Evolutionary conservation across 2,329 filamentous ascomycete genomes (phyloP).

Genomic region (Scopulariopsis brevicaulis): DNA sequence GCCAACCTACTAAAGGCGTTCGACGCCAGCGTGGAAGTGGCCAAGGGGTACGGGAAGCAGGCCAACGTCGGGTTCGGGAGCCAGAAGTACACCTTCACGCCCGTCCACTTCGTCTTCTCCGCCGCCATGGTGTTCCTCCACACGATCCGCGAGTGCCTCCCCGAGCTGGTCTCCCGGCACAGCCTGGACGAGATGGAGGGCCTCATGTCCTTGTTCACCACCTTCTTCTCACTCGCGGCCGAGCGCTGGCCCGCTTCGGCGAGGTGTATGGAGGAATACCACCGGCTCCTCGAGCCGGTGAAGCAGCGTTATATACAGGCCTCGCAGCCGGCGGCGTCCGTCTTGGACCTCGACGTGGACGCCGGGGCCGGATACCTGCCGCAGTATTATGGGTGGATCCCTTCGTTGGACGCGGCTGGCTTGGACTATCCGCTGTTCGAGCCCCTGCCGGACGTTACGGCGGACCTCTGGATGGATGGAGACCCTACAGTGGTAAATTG

Average conservation of each 20-base stretch:
- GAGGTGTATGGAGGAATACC: neutral
- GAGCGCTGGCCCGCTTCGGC: neutral
- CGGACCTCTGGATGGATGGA: neutral
- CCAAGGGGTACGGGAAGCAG: neutral
- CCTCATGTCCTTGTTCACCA: neutral
- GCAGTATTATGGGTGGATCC: neutral
- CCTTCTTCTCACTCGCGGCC: neutral
- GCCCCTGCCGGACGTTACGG: neutral
- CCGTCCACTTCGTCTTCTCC: slow-evolving; percentile 1
- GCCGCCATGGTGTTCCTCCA: slow-evolving; percentile 2
- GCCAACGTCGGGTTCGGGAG: slow-evolving; percentile 2
- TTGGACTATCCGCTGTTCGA: neutral
- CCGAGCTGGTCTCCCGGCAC: neutral
- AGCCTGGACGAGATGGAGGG: neutral
- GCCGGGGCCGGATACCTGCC: neutral
- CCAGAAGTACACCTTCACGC: slow-evolving; percentile 1
- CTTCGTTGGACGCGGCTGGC: neutral
- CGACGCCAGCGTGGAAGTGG: neutral
- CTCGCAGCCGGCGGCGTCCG: neutral
- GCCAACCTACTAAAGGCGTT: slow-evolving; percentile 1
- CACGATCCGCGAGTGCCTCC: neutral
- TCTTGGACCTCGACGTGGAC: neutral
- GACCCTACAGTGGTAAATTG: neutral
- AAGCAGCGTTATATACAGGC: neutral
- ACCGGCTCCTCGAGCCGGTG: neutral